These are phyloP conservation scores for Tuber magnatum DNA, from an alignment of 495 filamentous ascomycete genomes.

Conservation along the genomic window DNA sequence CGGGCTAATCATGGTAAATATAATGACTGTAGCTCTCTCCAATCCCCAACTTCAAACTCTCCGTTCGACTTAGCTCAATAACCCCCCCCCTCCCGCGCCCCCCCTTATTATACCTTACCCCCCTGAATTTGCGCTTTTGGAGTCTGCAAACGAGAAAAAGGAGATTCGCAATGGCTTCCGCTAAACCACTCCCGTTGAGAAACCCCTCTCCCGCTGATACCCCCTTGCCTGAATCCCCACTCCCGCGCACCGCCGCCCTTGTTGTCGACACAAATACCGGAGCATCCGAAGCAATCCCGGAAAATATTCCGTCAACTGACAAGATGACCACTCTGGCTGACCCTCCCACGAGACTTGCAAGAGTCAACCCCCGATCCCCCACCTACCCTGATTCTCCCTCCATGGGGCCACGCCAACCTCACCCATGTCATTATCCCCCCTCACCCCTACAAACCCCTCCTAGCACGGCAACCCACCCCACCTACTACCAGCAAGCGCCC, in stretches of 20 bases:
- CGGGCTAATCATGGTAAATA: not conserved
- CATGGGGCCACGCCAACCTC: conserved; percentile 15
- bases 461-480: conserved; percentile 23
- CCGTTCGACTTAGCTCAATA: not conserved
- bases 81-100: not conserved
- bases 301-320: not conserved
- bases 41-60: not conserved
- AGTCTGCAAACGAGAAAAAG: not conserved
- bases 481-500: conserved; percentile 28
- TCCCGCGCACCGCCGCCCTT: not conserved
- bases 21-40: not conserved
- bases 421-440: conserved; percentile 29
- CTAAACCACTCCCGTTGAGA: not conserved
- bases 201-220: not conserved
- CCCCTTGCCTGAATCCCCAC: not conserved
- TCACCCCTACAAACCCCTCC: conserved; percentile 28
- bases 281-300: not conserved
- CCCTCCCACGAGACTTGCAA: not conserved
- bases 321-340: not conserved
- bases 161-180: not conserved
- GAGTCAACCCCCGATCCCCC: conserved; percentile 20
- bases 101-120: not conserved
- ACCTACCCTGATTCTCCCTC: conserved; percentile 24
- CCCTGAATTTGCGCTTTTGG: not conserved
- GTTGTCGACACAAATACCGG: not conserved